phyloP scores from a whole-genome alignment of 306 rosid genomes.

The Abrus precatorius region DNA sequence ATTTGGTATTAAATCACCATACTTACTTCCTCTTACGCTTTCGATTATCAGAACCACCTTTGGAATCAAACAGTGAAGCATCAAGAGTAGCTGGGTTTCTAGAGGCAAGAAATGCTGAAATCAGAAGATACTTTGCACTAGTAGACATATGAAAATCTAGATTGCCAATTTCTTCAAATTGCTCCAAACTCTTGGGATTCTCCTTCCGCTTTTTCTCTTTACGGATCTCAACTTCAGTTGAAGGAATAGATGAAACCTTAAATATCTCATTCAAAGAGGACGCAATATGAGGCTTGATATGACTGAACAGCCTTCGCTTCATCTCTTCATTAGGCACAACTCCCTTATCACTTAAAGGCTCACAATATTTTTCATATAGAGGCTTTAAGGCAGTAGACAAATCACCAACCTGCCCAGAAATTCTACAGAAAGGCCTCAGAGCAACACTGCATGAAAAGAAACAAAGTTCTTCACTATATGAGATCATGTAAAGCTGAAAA shows the following conservation, averaged over 20 bases:
- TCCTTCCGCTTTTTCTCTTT: constrained; percentile 65
- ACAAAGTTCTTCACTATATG: constrained; percentile 37
- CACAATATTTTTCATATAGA: constrained; percentile 70
- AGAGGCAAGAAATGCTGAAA: constrained; percentile 97
- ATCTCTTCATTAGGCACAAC: constrained; percentile 73
- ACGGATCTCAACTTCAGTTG: constrained; percentile 55
- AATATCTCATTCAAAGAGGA: constrained; percentile 80
- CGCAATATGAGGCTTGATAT: constrained; percentile 69
- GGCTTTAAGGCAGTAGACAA: constrained; percentile 69
- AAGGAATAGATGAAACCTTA: constrained; percentile 66
- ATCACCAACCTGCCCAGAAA: constrained; percentile 80
- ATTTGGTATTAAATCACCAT: constrained; percentile 13
- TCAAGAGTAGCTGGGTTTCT: constrained; percentile 97
- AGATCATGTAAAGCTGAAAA: constrained; percentile 37
- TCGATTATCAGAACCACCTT: constrained; percentile 77
- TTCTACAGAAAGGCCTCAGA: constrained; percentile 74
- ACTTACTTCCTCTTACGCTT: constrained; percentile 89
- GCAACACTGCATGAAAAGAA: constrained; percentile 65
- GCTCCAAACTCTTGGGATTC: constrained; percentile 57
- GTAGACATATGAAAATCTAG: constrained; percentile 86
- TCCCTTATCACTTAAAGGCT: constrained; percentile 63
- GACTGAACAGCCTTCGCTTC: constrained; percentile 68
- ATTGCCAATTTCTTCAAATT: constrained; percentile 58
- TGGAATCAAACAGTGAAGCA: constrained; percentile 92
- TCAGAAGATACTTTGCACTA: constrained; percentile 90